phyloP scores from a whole-genome alignment of 495 filamentous ascomycete species.

The Talaromyces wortmannii region DNA sequence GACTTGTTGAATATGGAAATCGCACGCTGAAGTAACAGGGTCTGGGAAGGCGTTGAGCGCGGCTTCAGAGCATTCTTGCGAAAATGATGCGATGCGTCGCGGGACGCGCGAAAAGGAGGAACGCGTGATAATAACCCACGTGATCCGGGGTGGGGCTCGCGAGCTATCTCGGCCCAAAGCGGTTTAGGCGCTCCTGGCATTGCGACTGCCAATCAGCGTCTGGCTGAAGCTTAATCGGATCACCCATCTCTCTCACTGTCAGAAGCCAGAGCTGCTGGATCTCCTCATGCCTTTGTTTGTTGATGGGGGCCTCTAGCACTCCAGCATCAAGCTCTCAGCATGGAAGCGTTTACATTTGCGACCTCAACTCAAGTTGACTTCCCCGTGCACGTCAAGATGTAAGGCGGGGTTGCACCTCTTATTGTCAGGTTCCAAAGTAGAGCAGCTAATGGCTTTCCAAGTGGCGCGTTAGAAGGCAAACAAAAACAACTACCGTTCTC shows the following conservation, averaged over 20 bases:
- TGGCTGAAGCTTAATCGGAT: background rate
- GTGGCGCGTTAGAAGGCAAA: slow-evolving; percentile 80
- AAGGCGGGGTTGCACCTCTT: slow-evolving; percentile 12
- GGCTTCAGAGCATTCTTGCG: too few species aligned
- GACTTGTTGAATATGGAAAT: too few species aligned
- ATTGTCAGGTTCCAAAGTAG: background rate
- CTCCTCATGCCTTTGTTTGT: background rate
- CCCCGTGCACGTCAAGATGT: slow-evolving; percentile 82
- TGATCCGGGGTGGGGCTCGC: too few species aligned
- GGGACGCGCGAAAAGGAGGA: too few species aligned
- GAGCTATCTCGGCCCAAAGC: too few species aligned
- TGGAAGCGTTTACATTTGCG: slow-evolving; percentile 95
- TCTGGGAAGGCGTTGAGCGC: too few species aligned
- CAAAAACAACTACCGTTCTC: slow-evolving; percentile 74
- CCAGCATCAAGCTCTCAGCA: slow-evolving; percentile 21
- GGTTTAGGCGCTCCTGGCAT: background rate
- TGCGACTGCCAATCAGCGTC: background rate
- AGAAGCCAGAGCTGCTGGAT: background rate
- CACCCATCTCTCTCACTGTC: background rate
- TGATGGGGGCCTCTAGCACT: background rate
- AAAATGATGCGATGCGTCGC: too few species aligned
- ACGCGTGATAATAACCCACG: too few species aligned
- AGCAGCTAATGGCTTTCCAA: slow-evolving; percentile 23
- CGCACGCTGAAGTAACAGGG: too few species aligned
- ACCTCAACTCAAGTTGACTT: slow-evolving; percentile 73